Conservation (phyloP, 2,329 filamentous ascomycete species). For the Grosmannia clavigera region DNA sequence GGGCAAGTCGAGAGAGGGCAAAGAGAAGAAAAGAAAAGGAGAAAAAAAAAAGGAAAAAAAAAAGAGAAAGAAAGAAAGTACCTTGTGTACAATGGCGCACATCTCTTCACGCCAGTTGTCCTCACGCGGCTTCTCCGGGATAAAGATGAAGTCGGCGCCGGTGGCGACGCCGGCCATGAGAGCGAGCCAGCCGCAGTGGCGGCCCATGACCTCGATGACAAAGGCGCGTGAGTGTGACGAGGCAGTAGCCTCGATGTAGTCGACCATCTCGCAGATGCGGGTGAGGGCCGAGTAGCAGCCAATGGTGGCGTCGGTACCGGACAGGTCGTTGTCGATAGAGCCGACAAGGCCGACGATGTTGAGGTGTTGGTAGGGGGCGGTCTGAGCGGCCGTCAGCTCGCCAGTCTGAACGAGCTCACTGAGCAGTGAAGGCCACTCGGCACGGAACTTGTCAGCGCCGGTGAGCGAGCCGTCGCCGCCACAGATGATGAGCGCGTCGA, state of each 20-base stretch:
- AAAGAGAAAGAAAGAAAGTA: neutral
- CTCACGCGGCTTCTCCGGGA: conserved; percentile 81
- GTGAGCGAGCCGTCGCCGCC: conserved; percentile 95
- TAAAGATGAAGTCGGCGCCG: conserved; percentile 92
- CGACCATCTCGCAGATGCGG: conserved; percentile 89
- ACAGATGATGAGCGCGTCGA: conserved; percentile 92
- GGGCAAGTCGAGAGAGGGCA: neutral
- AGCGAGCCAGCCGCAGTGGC: conserved; percentile 95
- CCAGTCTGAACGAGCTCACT: conserved; percentile 68
- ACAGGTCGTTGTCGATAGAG: conserved; percentile 97
- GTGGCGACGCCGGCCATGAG: conserved; percentile 93
- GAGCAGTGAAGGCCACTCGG: conserved; percentile 82
- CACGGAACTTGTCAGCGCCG: conserved; percentile 83
- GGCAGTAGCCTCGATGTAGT: conserved; percentile 93
- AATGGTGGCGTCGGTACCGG: conserved; percentile 92
- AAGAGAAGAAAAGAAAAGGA: neutral
- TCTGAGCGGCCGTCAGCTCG: conserved; percentile 57
- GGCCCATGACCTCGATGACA: conserved; percentile 96
- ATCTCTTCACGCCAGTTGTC: conserved; percentile 86
- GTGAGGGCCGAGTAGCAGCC: conserved; percentile 90
- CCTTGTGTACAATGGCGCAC: conserved; percentile 42
- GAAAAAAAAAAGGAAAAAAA: too few relatives aligned
- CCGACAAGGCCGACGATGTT: conserved; percentile 96
- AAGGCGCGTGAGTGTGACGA: conserved; percentile 92
- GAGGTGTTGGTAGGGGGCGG: conserved; percentile 67